These are phyloP conservation scores for Trypanosoma platydactyli DNA, from an alignment of 208 protist genomes.

Conservation along the genomic window DNA sequence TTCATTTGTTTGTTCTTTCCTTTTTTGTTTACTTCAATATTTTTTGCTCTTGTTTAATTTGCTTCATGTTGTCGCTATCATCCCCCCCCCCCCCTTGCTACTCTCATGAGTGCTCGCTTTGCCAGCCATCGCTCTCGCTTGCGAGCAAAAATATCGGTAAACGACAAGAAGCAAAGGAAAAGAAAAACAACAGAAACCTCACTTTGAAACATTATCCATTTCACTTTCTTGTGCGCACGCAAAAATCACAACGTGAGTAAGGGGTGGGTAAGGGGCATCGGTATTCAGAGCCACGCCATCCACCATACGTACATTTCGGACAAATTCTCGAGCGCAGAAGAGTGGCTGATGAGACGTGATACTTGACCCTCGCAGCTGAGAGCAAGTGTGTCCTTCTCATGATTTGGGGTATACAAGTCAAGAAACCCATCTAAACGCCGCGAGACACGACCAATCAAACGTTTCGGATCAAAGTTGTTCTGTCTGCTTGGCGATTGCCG, in stretches of 20 bases:
- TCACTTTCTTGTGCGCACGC: background rate
- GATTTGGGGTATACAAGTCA: conserved; percentile 63
- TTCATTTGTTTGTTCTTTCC: too few species aligned
- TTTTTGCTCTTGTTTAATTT: background rate
- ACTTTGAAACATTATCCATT: background rate
- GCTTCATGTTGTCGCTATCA: too few species aligned
- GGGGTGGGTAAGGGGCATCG: background rate
- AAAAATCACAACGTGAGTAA: background rate
- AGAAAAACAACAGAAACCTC: background rate
- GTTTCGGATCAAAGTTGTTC: conserved; percentile 39
- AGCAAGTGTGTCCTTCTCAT: conserved; percentile 62
- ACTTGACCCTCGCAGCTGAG: conserved; percentile 94
- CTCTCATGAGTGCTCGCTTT: too few species aligned
- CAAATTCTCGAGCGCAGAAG: conserved; percentile 90
- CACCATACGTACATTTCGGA: conserved; percentile 96
- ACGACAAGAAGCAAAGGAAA: conserved; percentile 5
- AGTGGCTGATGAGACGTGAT: conserved; percentile 91
- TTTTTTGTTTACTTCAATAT: too few species aligned
- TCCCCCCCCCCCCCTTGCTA: too few species aligned
- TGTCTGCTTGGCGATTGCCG: conserved; percentile 26
- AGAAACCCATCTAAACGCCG: conserved; percentile 81
- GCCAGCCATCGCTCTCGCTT: too few species aligned
- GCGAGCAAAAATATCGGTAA: conserved; percentile 11
- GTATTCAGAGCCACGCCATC: conserved; percentile 93
- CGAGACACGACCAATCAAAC: conserved; percentile 68